Evolutionary conservation across 306 rosid species (phyloP).

Genomic region (Acacia acuminata): DNA sequence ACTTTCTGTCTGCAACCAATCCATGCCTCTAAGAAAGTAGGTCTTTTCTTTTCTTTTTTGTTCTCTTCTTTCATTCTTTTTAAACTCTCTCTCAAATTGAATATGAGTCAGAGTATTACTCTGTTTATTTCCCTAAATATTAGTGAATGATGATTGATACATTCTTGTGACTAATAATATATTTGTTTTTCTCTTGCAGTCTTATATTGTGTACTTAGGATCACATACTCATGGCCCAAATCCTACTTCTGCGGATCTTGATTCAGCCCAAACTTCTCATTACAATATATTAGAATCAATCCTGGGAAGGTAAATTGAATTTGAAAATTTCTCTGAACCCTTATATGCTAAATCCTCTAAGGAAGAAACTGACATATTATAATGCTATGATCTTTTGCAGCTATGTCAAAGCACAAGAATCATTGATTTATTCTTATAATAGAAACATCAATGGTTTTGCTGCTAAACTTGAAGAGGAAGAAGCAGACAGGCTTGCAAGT

Average conservation of each 20-base stretch:
- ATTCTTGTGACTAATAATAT: neutral
- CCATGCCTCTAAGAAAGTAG: conserved; percentile 37
- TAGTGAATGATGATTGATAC: neutral
- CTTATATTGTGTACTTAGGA: conserved; percentile 47
- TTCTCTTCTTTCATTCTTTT: neutral
- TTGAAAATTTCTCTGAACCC: neutral
- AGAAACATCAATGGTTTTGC: conserved; percentile 79
- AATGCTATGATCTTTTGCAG: conserved; percentile 12
- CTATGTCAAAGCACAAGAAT: conserved; percentile 34
- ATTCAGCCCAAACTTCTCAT: conserved; percentile 40
- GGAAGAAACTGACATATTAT: neutral
- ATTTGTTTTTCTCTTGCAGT: conserved; percentile 18
- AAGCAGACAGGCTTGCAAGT: conserved; percentile 55
- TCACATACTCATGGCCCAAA: conserved; percentile 45
- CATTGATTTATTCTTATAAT: conserved; percentile 56
- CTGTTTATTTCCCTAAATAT: neutral
- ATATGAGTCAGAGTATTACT: neutral
- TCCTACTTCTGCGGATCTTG: conserved; percentile 35
- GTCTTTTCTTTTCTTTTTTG: neutral
- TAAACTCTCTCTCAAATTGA: neutral
- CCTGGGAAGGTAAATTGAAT: conserved; percentile 40
- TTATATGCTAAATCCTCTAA: neutral
- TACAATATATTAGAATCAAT: conserved; percentile 38
- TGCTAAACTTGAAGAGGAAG: conserved; percentile 65
- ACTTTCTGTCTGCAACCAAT: conserved; percentile 12